Conservation (phyloP, 164 flowering plant genomes). For the Stephania yunnanensis region DNA sequence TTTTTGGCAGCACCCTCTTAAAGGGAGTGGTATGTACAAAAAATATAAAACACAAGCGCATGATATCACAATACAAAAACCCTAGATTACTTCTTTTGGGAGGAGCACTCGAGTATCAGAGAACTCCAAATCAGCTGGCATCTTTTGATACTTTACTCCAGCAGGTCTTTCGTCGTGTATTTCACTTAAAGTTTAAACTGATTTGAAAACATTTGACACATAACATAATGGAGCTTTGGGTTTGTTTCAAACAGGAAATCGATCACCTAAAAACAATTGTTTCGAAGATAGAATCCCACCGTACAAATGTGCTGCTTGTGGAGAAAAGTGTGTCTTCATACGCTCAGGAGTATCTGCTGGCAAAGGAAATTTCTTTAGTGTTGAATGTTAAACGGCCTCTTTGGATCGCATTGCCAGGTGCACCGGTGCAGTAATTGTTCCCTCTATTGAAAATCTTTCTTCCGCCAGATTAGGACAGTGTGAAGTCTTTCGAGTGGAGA, state of each 20-base stretch:
- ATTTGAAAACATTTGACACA: not conserved
- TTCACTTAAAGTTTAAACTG: not conserved
- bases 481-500: slow-evolving; percentile 75
- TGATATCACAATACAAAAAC: slow-evolving; percentile 89
- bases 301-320: slow-evolving; percentile 87
- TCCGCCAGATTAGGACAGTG: slow-evolving; percentile 73
- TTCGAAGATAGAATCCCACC: slow-evolving; percentile 84
- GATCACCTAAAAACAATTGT: slow-evolving; percentile 82
- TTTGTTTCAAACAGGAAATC: slow-evolving; percentile 55
- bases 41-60: slow-evolving; percentile 95
- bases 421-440: slow-evolving; percentile 77
- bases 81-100: slow-evolving; percentile 82
- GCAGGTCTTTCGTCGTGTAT: slow-evolving; percentile 49
- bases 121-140: slow-evolving; percentile 69
- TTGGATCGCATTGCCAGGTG: slow-evolving; percentile 89
- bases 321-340: slow-evolving; percentile 93
- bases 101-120: slow-evolving; percentile 91
- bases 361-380: slow-evolving; percentile 91
- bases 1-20: slow-evolving; percentile 58
- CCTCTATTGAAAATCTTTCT: slow-evolving; percentile 64
- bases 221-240: slow-evolving; percentile 6
- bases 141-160: slow-evolving; percentile 82
- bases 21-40: slow-evolving; percentile 97
- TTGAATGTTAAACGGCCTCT: slow-evolving; percentile 80
- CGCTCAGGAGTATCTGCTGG: slow-evolving; percentile 85